Conservation (phyloP, 2,329 filamentous ascomycete genomes). For the Trichophyton mentagrophytes region DNA sequence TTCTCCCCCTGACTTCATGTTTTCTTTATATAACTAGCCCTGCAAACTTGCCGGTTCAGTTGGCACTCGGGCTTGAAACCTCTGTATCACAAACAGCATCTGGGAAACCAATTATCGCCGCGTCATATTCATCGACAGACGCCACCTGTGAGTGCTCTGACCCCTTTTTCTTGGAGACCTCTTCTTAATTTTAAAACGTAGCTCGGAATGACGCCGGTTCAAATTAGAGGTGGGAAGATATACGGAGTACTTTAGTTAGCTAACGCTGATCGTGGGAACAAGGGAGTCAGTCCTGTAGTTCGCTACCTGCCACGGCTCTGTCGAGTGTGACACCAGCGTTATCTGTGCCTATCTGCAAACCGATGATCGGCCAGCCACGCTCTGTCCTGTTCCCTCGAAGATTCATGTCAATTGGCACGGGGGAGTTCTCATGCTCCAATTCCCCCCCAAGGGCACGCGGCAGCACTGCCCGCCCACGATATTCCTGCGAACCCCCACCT, state of each 20-base stretch:
- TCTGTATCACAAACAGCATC: slow-evolving; percentile 17
- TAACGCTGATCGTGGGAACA: slow-evolving; percentile 12
- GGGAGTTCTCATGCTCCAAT: slow-evolving; percentile 2
- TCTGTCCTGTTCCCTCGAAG: slow-evolving; percentile 14
- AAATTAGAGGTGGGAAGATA: neutral
- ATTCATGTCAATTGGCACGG: slow-evolving; percentile 7
- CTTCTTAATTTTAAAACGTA: neutral
- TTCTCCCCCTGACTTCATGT: neutral
- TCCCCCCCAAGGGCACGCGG: neutral
- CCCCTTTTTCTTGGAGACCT: neutral
- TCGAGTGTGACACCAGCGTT: slow-evolving; percentile 25
- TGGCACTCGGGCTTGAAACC: neutral
- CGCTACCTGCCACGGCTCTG: slow-evolving; percentile 14
- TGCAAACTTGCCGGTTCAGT: neutral
- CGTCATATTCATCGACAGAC: slow-evolving; percentile 10
- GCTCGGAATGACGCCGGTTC: neutral
- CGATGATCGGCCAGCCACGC: slow-evolving; percentile 25
- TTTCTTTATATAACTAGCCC: neutral
- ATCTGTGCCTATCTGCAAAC: slow-evolving; percentile 27
- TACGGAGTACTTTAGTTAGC: neutral
- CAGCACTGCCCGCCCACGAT: neutral
- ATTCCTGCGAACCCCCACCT: neutral
- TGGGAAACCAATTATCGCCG: slow-evolving; percentile 21
- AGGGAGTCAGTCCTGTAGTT: slow-evolving; percentile 17
- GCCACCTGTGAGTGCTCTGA: slow-evolving; percentile 8